Base-by-base conservation (phyloP, 441 rosid species). In the Adansonia rubrostipa region DNA sequence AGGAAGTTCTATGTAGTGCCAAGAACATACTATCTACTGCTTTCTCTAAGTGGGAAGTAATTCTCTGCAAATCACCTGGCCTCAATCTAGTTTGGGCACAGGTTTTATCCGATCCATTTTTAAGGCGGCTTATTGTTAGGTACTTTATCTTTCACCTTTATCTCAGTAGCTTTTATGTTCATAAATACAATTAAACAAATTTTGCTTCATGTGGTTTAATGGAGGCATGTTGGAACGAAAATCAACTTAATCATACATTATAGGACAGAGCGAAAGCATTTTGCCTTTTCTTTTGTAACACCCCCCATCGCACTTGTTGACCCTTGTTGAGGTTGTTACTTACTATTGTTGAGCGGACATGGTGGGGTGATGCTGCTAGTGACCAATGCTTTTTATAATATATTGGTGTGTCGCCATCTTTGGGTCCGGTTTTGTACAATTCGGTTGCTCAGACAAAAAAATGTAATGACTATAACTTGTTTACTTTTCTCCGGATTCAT, bases 81-180 rank as follows among this genome's bases (percentile, higher is more conserved):
- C 87, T 96, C 82, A 92, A 94, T 82, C 87, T 94, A 24, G 99
- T 92, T 56, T 96, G 99, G 99, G 98, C 97, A 9, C 97, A 96
- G 81, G 89, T 91, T 80, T 71, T 94, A 63, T 85, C 93, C 33
- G 97, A 96, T 85, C 96, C 92, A 40, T 96, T 96, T 86, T 84
- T 96, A 56, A 91, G 97, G 74, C 88, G 97, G 73, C 86, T 96
- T 83, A 94, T 96, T 83, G 87, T 96, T 54, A 94, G 99, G 98
- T 96, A 83, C 36, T 36, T 72, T 15, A 48, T 76, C 75, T 56
- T 82, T 45, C 58, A 74, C 17, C 50, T 51, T 8, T 61, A 42
- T 22, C 20, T 9, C 20, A 67, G 19, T 62, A 75, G 75, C 36
- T 64, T 24, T 8, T 77, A 53, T 6, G 0, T 22, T 17, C 11